Percentiles rank a stretch among this genome's conserved stretches.
phyloP scores from a whole-genome alignment of 805 yeast genomes.

The Tetrapisispora iriomotensis region DNA sequence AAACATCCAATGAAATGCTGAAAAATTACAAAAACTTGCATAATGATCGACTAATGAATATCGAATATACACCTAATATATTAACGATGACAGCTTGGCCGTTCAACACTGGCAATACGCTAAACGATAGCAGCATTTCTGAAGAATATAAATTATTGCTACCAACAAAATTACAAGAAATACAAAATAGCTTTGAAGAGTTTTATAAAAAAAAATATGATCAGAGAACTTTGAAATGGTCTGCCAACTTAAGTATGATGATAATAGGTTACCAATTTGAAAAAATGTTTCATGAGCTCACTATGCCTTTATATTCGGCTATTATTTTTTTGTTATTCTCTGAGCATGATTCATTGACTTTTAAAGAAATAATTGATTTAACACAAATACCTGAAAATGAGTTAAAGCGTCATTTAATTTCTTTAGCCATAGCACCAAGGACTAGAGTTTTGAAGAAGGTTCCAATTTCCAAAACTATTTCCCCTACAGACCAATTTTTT shows the following conservation, averaged over 20 bases:
- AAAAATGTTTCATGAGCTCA: constrained; percentile 62
- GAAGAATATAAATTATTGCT: constrained; percentile 28
- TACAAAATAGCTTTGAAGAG: constrained; percentile 39
- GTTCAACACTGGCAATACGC: constrained; percentile 32
- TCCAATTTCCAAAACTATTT: constrained; percentile 68
- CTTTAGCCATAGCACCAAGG: constrained; percentile 76
- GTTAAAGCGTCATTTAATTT: constrained; percentile 65
- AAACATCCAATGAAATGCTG: constrained; percentile 38
- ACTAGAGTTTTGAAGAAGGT: constrained; percentile 62
- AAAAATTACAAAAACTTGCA: constrained; percentile 4
- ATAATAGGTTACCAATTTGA: constrained; percentile 68
- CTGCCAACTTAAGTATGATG: constrained; percentile 72
- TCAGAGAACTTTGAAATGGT: constrained; percentile 64
- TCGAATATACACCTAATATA: constrained; percentile 41
- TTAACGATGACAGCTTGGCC: constrained; percentile 66
- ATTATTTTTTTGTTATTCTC: constrained; percentile 65
- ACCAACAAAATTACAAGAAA: constrained; percentile 36
- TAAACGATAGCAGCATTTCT: constrained; percentile 3
- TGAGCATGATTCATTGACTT: constrained; percentile 44
- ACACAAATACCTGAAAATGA: constrained; percentile 71
- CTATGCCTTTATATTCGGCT: constrained; percentile 75
- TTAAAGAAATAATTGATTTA: constrained; percentile 48
- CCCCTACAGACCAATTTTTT: constrained; percentile 49
- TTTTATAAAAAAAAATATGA: constrained; percentile 43
- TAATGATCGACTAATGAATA: constrained; percentile 11